Evolutionary conservation across 495 filamentous ascomycete genomes (phyloP).

Genomic region (Trichoderma orchidacearum): DNA sequence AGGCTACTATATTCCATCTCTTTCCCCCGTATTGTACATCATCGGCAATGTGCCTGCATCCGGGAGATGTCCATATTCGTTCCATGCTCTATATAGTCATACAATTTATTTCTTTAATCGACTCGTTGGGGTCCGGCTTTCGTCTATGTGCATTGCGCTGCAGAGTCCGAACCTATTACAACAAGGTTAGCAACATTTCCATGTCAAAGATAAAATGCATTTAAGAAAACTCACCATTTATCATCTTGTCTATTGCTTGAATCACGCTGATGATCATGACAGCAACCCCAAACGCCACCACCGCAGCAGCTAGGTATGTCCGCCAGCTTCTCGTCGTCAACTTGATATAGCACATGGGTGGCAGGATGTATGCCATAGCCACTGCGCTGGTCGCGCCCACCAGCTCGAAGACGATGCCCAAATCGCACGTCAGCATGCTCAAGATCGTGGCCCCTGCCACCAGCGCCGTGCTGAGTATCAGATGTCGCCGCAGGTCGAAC

Average conservation of each 20-base stretch:
- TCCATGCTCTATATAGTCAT: not conserved
- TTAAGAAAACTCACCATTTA: constrained; percentile 20
- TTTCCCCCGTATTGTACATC: not conserved
- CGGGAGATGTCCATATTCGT: not conserved
- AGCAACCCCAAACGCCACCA: constrained; percentile 61
- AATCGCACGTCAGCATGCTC: constrained; percentile 74
- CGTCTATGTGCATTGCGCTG: constrained; percentile 15
- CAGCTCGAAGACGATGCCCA: constrained; percentile 87
- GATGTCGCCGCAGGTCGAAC: constrained; percentile 69
- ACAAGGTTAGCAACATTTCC: not conserved
- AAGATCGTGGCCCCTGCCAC: constrained; percentile 69
- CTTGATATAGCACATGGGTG: constrained; percentile 89
- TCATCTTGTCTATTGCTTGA: constrained; percentile 57
- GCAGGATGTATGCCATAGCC: constrained; percentile 87
- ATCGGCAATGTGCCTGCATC: not conserved
- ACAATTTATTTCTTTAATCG: not conserved
- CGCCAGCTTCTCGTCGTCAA: constrained; percentile 69
- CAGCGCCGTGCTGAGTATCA: constrained; percentile 69
- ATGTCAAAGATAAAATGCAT: constrained; percentile 5
- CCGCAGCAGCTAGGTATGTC: constrained; percentile 51
- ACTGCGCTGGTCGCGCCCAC: constrained; percentile 91
- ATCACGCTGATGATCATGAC: constrained; percentile 78
- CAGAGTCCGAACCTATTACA: constrained; percentile 8
- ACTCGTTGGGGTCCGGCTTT: not conserved
- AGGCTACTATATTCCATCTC: no score